Evolutionary conservation across 805 yeast species (phyloP), one percentile per base, ranked within the genome.

Genomic region (Candida ulmi): DNA sequence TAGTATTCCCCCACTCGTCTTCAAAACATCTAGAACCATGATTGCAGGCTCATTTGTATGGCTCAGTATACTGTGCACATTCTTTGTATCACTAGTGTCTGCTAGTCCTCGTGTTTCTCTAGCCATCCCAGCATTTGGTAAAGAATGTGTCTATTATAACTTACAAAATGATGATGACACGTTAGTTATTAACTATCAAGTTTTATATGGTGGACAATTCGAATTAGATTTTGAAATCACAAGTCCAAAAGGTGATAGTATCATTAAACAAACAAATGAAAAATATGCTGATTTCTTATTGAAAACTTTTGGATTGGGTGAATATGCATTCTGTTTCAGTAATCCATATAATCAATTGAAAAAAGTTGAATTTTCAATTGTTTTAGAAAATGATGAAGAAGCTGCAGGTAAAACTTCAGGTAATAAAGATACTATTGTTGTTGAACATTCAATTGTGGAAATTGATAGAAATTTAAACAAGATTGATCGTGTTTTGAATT

Each of bases 141-240:
- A 63, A 39, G 74, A 70, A 45, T 70, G 75, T 48, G 49, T 69
- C 21, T 68, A 64, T 43, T 60, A 62, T 44, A 63, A 59, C 40
- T 43, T 69, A 42, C 35, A 41, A 16, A 43, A 53, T 30, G 67
- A 65, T 8, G 66, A 62, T 1, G 71, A 68, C 33, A 50, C 71
- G 1, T 42, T 68, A n/a, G 61, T 64, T 13, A 62, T 67, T 8
- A 60, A 68, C 33, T 68, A 68, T 40, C 73, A 68, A 54, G 60
- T 80, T 39, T 71, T 79, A 50, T 71, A 76, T 36, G 86, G 86
- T 45, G 86, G 86, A 15, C 69, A 78, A 40, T 80, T 78, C 50
- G 85, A 80, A 56, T 74, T 80, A 39, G 83, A 80, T 55, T 80
- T 78, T 55, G 68, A 71, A 42, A 76, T 80, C 46, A 73, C 66